These are phyloP conservation scores for Aschersonia sp. DNA, from an alignment of 2,329 filamentous ascomycete genomes.

Conservation along the genomic window DNA sequence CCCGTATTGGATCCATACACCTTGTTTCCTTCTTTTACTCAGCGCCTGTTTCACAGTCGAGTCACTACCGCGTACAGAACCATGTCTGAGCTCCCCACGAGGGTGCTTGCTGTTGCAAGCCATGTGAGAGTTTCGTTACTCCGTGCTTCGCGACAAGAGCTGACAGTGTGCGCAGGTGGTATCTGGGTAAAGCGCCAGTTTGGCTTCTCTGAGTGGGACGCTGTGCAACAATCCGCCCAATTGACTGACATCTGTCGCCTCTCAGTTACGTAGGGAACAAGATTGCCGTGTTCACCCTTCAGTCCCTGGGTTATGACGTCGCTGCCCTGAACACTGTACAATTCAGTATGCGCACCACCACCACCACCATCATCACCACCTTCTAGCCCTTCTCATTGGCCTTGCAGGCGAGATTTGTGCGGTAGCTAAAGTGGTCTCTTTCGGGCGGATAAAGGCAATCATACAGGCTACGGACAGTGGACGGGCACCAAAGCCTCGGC, in stretches of 20 bases:
- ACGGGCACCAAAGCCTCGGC: slow-evolving; percentile 73
- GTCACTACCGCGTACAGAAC: background rate
- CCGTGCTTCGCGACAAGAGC: background rate
- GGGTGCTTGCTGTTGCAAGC: slow-evolving; percentile 78
- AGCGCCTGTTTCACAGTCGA: too few relatives aligned
- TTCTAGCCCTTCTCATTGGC: too few relatives aligned
- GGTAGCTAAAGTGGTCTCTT: too few relatives aligned
- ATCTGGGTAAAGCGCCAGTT: slow-evolving; percentile 18
- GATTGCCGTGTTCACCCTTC: slow-evolving; percentile 89
- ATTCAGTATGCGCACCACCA: slow-evolving; percentile 55
- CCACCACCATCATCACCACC: too few relatives aligned
- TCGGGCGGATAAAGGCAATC: slow-evolving; percentile 53
- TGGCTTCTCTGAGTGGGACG: background rate
- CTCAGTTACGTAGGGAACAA: slow-evolving; percentile 91
- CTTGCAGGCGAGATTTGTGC: too few relatives aligned
- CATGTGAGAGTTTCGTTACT: slow-evolving; percentile 52
- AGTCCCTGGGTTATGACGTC: slow-evolving; percentile 85
- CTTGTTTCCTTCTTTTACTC: too few relatives aligned
- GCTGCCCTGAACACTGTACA: slow-evolving; percentile 92
- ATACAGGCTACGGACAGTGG: slow-evolving; percentile 82
- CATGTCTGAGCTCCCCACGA: slow-evolving; percentile 31
- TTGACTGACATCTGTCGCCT: background rate
- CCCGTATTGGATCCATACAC: too few relatives aligned
- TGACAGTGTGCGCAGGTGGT: slow-evolving; percentile 20
- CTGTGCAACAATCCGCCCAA: too few relatives aligned